These are phyloP conservation scores for Cornus controversa DNA, from an alignment of 148 eudicot species.

Conservation along the genomic window DNA sequence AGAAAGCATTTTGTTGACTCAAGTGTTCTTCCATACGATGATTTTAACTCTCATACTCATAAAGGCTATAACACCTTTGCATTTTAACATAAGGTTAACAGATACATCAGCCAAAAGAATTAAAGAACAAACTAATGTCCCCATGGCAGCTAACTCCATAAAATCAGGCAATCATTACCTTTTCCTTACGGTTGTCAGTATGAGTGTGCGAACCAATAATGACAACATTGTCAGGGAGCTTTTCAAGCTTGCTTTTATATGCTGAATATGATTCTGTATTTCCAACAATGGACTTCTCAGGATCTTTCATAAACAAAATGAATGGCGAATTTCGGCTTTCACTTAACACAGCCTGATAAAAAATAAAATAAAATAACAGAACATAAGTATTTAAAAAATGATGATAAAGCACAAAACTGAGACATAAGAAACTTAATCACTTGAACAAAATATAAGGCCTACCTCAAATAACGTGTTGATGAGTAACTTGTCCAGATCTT, in stretches of 20 bases:
- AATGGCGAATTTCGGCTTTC: conserved; percentile 81
- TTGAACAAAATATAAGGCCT: not conserved
- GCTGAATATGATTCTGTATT: conserved; percentile 66
- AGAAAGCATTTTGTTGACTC: not conserved
- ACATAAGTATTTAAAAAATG: not conserved
- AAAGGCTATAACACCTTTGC: not conserved
- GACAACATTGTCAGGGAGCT: conserved; percentile 76
- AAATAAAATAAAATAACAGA: not conserved
- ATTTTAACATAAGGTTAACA: no score
- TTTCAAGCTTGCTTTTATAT: conserved; percentile 69
- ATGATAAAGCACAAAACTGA: not conserved
- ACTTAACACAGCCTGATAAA: conserved; percentile 40
- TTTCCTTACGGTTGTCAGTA: conserved; percentile 79
- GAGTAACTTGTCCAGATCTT: conserved; percentile 74
- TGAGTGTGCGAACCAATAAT: conserved; percentile 89
- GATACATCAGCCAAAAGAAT: not conserved
- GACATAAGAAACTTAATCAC: not conserved
- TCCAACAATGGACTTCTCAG: conserved; percentile 82
- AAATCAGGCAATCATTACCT: conserved; percentile 41
- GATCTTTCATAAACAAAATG: conserved; percentile 84
- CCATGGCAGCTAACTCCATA: conserved; percentile 7
- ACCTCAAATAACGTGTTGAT: conserved; percentile 85
- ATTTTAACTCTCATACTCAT: not conserved
- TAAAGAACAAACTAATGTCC: conserved; percentile 1
- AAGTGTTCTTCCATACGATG: no score